A percentile compares a stretch with the other conserved stretches of the same genome.
phyloP scores from a whole-genome alignment of 768 basidiomycete species.

The Obba rivulosa region DNA sequence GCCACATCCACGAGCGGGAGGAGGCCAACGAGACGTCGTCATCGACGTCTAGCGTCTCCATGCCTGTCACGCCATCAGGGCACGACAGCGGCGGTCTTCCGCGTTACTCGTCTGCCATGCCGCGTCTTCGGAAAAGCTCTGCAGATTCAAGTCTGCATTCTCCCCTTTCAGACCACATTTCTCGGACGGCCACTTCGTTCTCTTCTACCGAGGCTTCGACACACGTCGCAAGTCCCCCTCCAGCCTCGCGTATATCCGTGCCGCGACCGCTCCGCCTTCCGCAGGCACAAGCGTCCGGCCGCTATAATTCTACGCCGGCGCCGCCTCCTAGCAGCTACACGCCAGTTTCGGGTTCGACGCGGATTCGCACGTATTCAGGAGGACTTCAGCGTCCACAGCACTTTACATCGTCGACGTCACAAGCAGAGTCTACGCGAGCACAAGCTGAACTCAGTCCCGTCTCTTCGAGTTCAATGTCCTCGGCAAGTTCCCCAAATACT shows the following conservation, averaged over 20 bases:
- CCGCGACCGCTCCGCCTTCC: constrained; percentile 18
- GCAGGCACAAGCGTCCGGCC: constrained; percentile 8
- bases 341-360: neutral
- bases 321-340: neutral
- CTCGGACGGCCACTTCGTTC: constrained; percentile 2
- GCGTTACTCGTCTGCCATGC: too few relatives aligned
- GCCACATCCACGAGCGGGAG: constrained; percentile 16
- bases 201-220: neutral
- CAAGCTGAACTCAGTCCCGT: too few relatives aligned
- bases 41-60: constrained; percentile 17
- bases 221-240: neutral
- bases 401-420: neutral
- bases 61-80: constrained; percentile 17
- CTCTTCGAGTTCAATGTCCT: too few relatives aligned
- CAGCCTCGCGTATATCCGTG: constrained; percentile 5
- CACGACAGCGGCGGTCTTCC: neutral
- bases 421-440: neutral
- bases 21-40: constrained; percentile 15
- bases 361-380: too few relatives aligned
- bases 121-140: neutral
- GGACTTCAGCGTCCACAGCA: neutral
- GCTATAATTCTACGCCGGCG: neutral
- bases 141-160: constrained; percentile 9
- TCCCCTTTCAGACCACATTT: constrained; percentile 3
- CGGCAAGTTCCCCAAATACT: too few relatives aligned